These are phyloP conservation scores for Benincasa hispida DNA, from an alignment of 306 rosid genomes.

Conservation along the genomic window DNA sequence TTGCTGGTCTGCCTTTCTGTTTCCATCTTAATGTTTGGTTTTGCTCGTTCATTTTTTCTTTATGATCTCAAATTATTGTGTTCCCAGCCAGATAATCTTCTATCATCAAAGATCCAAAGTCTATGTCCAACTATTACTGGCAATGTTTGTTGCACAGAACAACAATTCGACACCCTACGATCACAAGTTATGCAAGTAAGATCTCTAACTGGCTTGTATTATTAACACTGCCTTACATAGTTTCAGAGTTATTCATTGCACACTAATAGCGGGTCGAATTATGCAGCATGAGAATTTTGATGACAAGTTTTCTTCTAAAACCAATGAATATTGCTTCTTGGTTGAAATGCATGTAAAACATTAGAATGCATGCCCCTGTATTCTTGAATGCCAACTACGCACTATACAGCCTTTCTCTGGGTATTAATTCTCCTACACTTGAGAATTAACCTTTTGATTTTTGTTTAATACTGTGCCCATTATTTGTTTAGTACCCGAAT, in stretches of 20 bases:
- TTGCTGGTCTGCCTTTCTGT: background rate
- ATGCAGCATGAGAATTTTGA: background rate
- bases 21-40: background rate
- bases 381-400: background rate
- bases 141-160: slow-evolving; percentile 83
- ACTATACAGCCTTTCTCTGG: background rate
- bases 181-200: slow-evolving; percentile 84
- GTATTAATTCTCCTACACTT: background rate
- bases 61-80: slow-evolving; percentile 9
- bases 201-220: background rate
- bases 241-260: background rate
- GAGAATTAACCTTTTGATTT: background rate
- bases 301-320: background rate
- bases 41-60: background rate
- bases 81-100: slow-evolving; percentile 83
- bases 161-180: slow-evolving; percentile 74
- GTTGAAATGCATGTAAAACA: background rate
- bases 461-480: background rate
- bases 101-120: slow-evolving; percentile 92
- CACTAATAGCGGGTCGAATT: background rate
- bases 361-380: background rate
- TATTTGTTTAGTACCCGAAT: background rate
- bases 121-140: slow-evolving; percentile 92
- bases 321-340: background rate
- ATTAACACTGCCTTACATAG: background rate